phyloP scores from a whole-genome alignment of 768 basidiomycete genomes.

The Tricholoma sp. region DNA sequence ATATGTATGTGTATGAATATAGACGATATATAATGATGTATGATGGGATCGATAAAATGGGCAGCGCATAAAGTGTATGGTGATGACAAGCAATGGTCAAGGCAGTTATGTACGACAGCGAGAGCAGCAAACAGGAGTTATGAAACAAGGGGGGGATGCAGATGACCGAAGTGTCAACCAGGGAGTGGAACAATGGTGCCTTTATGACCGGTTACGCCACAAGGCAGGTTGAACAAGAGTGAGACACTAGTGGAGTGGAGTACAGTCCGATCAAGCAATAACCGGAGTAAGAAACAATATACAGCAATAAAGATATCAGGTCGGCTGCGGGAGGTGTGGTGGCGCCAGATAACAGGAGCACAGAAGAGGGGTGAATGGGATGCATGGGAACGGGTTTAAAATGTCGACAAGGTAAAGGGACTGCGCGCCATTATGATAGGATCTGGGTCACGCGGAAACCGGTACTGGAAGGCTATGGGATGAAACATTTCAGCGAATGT shows the following conservation, averaged over 20 bases:
- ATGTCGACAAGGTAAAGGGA: slow-evolving; percentile 56
- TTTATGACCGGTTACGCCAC: background rate
- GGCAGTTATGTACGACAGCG: background rate
- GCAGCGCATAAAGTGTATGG: slow-evolving; percentile 1
- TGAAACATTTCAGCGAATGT: background rate
- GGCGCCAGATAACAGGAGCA: slow-evolving; percentile 7
- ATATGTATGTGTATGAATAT: slow-evolving; percentile 1
- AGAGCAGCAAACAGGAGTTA: slow-evolving; percentile 7
- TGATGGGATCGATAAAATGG: background rate
- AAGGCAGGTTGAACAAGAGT: background rate
- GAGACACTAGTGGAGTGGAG: background rate
- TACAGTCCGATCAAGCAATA: slow-evolving; percentile 24
- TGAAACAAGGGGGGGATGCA: background rate
- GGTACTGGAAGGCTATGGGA: slow-evolving; percentile 58
- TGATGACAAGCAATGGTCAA: background rate
- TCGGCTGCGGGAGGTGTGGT: slow-evolving; percentile 11
- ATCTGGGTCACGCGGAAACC: slow-evolving; percentile 47
- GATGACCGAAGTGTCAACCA: background rate
- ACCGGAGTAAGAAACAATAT: slow-evolving; percentile 33
- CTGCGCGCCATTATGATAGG: slow-evolving; percentile 35
- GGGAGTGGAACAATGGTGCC: background rate
- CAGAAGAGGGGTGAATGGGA: slow-evolving; percentile 4
- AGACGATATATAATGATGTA: slow-evolving; percentile 1
- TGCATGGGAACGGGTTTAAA: slow-evolving; percentile 31
- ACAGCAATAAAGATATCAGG: slow-evolving; percentile 44